Percentiles rank a stretch among this genome's conserved stretches.
Conservation (phyloP, 768 basidiomycete genomes). For the Tephrocybe sp. region DNA sequence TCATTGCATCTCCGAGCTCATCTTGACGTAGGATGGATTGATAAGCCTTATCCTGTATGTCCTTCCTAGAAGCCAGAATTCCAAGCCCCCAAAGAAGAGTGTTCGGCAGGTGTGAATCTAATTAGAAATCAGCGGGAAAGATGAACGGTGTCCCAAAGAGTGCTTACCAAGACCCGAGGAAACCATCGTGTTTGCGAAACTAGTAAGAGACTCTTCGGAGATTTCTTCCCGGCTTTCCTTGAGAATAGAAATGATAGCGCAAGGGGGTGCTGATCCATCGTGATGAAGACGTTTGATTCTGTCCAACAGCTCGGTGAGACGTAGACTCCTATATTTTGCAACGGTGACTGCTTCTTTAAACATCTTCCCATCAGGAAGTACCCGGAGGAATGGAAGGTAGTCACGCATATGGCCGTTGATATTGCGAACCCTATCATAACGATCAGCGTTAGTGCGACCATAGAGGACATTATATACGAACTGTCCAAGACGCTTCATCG, state of each 20-base stretch:
- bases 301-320: slow-evolving; percentile 1
- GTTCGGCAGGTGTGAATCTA: slow-evolving; percentile 20
- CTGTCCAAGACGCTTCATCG: slow-evolving; percentile 16
- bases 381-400: slow-evolving; percentile 12
- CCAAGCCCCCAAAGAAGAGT: slow-evolving; percentile 17
- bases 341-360: slow-evolving; percentile 11
- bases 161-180: too few relatives aligned
- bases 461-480: background rate
- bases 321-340: slow-evolving; percentile 7
- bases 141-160: too few relatives aligned
- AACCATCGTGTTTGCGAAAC: slow-evolving; percentile 2
- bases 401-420: slow-evolving; percentile 11
- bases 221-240: slow-evolving; percentile 1
- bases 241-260: slow-evolving; percentile 7
- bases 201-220: slow-evolving; percentile 6
- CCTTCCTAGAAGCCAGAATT: slow-evolving; percentile 10
- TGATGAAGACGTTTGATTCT: background rate
- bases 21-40: slow-evolving; percentile 12
- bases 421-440: slow-evolving; percentile 14
- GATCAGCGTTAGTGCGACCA: too few relatives aligned
- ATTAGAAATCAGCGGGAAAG: too few relatives aligned
- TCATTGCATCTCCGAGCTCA: slow-evolving; percentile 9
- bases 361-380: slow-evolving; percentile 1
- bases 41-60: slow-evolving; percentile 15
- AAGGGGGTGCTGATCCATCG: slow-evolving; percentile 8